Percentiles rank a stretch among this genome's conserved stretches.
These are phyloP conservation scores for Candida fluviatilis DNA, from an alignment of 805 yeast genomes.

Conservation along the genomic window DNA sequence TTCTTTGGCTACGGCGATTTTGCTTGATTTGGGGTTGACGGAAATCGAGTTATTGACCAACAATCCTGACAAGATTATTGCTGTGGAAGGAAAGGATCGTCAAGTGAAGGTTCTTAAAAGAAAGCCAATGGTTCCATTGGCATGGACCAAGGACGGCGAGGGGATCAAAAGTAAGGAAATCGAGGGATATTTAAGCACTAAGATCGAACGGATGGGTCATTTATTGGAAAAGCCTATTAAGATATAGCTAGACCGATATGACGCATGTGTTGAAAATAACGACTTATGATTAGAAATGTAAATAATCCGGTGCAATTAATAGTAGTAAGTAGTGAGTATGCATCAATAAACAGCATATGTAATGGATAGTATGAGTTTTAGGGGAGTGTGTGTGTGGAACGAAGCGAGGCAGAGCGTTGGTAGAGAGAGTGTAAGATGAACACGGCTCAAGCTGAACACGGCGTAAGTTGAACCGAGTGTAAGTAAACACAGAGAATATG, in stretches of 20 bases:
- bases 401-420: too few species aligned
- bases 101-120: constrained; percentile 76
- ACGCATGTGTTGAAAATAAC: neutral
- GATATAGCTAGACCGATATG: constrained; percentile 1
- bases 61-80: constrained; percentile 93
- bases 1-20: constrained; percentile 88
- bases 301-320: too few species aligned
- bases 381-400: too few species aligned
- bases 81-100: constrained; percentile 84
- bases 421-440: too few species aligned
- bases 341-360: too few species aligned
- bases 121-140: constrained; percentile 95
- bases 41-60: constrained; percentile 81
- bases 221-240: constrained; percentile 38
- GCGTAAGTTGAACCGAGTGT: too few species aligned
- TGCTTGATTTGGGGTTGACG: constrained; percentile 72
- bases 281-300: constrained; percentile 1
- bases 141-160: constrained; percentile 54
- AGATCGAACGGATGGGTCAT: constrained; percentile 97
- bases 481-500: too few species aligned
- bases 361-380: too few species aligned
- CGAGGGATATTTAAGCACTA: constrained; percentile 89
- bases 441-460: too few species aligned
- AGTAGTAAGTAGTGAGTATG: too few species aligned
- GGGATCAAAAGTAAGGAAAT: constrained; percentile 85